phyloP scores from a whole-genome alignment of 495 filamentous ascomycete species.

The Penicillium ucsense region DNA sequence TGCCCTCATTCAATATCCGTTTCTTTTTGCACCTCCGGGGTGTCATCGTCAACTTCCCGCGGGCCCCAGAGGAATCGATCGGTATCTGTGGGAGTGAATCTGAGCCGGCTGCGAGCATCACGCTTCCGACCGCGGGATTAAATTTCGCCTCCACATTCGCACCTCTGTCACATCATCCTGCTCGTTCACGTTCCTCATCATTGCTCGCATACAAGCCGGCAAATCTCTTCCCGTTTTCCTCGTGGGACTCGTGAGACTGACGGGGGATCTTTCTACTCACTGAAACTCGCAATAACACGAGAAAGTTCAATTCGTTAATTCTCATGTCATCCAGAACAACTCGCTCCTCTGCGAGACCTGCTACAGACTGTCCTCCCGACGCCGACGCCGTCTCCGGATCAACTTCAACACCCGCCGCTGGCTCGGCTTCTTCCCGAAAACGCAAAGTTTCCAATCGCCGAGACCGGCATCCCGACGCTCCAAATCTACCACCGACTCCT shows the following conservation, averaged over 20 bases:
- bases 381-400: constrained; percentile 26
- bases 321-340: constrained; percentile 83
- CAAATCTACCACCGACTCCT: constrained; percentile 31
- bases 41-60: too few relatives aligned
- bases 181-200: too few relatives aligned
- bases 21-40: too few relatives aligned
- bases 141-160: background rate
- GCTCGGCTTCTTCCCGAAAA: constrained; percentile 42
- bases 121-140: background rate
- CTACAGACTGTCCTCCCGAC: constrained; percentile 46
- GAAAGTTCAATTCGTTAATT: constrained; percentile 13
- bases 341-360: constrained; percentile 68
- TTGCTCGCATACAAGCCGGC: too few relatives aligned
- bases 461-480: constrained; percentile 27
- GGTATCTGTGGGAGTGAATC: too few relatives aligned
- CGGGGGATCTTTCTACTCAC: too few relatives aligned
- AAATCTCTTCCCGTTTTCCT: too few relatives aligned
- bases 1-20: background rate
- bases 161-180: background rate
- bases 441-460: constrained; percentile 43
- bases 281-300: background rate
- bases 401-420: constrained; percentile 26
- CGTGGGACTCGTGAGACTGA: too few relatives aligned
- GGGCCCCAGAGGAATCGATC: too few relatives aligned
- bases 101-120: too few relatives aligned